phyloP scores from a whole-genome alignment of 2,329 filamentous ascomycete species.

The Fusarium palustre region DNA sequence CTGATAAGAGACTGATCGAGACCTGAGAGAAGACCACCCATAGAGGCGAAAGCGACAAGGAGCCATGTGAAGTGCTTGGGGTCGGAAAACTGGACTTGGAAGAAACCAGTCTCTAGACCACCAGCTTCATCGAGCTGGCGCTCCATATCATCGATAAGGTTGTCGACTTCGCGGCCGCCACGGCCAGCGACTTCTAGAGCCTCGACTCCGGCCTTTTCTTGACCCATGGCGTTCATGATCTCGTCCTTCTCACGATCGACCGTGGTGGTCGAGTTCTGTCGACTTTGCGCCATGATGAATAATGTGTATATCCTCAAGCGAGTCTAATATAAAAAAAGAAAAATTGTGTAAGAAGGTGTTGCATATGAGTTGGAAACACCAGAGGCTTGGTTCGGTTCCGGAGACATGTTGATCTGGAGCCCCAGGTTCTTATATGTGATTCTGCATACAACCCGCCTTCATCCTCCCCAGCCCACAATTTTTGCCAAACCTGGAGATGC shows the following conservation, averaged over 20 bases:
- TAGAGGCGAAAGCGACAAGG: conserved; percentile 77
- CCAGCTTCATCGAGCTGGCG: conserved; percentile 52
- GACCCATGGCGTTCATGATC: conserved; percentile 32
- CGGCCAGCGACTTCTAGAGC: conserved; percentile 54
- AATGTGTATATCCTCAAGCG: background rate
- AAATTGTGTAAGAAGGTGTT: conserved; percentile 4
- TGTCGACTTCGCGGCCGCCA: conserved; percentile 53
- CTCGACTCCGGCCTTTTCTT: conserved; percentile 50
- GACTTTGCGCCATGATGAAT: conserved; percentile 31
- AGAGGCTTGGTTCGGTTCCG: background rate
- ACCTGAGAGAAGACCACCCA: conserved; percentile 78
- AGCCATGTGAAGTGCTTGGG: conserved; percentile 75
- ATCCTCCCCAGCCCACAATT: conserved; percentile 10
- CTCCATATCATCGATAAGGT: conserved; percentile 57
- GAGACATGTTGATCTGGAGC: conserved; percentile 9
- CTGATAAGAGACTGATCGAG: conserved; percentile 80
- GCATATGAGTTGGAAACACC: conserved; percentile 5
- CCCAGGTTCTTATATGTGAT: conserved; percentile 33
- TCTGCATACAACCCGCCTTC: conserved; percentile 5
- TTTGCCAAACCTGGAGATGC: conserved; percentile 17
- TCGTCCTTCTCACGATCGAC: conserved; percentile 39
- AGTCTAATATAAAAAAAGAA: background rate
- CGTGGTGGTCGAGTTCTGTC: conserved; percentile 40
- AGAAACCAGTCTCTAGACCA: conserved; percentile 55
- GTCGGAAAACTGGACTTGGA: conserved; percentile 68